phyloP scores from a whole-genome alignment of 176 grass and related monocot species.

The Dactylis glomerata region DNA sequence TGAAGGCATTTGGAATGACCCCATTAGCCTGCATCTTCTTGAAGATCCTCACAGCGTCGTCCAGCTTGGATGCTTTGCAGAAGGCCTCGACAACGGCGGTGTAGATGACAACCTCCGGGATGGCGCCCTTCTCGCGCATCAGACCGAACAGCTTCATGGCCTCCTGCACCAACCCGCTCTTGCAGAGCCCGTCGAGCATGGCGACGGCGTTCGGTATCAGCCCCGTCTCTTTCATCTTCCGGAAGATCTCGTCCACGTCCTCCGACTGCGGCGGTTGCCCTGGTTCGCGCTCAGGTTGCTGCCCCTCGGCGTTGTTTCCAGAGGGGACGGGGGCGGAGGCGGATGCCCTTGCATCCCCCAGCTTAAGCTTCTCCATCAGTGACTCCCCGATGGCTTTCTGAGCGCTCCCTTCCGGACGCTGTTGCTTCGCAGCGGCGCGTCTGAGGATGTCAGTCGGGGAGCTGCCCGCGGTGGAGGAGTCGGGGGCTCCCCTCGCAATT shows the following conservation, averaged over 20 bases:
- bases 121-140: constrained; percentile 90
- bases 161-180: constrained; percentile 87
- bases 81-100: constrained; percentile 86
- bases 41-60: constrained; percentile 81
- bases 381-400: constrained; percentile 50
- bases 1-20: constrained; percentile 76
- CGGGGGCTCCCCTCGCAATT: neutral
- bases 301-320: neutral
- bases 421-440: neutral
- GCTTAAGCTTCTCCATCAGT: constrained; percentile 66
- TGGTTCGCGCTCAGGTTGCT: neutral
- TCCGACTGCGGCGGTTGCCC: constrained; percentile 16
- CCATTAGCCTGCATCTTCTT: constrained; percentile 89
- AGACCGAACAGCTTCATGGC: constrained; percentile 90
- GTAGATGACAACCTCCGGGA: constrained; percentile 96
- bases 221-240: constrained; percentile 91
- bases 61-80: constrained; percentile 62
- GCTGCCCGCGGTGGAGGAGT: neutral
- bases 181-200: constrained; percentile 91
- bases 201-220: constrained; percentile 83
- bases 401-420: neutral
- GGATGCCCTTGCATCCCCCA: constrained; percentile 24
- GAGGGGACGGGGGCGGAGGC: neutral
- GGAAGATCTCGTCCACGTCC: constrained; percentile 73
- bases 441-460: constrained; percentile 37